phyloP scores from a whole-genome alignment of 768 basidiomycete genomes.

The Russula brevipes region DNA sequence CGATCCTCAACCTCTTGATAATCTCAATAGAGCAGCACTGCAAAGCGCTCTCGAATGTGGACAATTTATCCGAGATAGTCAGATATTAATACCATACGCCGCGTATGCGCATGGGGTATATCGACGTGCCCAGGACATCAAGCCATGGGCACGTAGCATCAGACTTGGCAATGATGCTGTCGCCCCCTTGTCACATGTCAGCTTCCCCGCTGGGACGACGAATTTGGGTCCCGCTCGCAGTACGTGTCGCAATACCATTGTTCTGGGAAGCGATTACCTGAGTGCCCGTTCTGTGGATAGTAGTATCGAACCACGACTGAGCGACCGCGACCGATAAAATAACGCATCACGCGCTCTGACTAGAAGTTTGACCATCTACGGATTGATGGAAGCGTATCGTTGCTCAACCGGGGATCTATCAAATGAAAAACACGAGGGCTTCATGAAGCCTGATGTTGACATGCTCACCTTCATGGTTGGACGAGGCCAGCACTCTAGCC shows the following conservation, averaged over 20 bases:
- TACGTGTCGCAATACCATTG: not conserved
- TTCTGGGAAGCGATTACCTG: not conserved
- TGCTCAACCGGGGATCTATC: not conserved
- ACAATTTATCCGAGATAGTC: too few relatives aligned
- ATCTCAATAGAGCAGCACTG: not conserved
- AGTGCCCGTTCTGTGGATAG: not conserved
- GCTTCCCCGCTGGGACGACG: not conserved
- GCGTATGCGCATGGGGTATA: too few relatives aligned
- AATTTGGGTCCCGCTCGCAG: not conserved
- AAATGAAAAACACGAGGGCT: not conserved
- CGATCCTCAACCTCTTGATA: not conserved
- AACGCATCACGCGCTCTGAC: not conserved
- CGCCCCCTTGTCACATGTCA: not conserved
- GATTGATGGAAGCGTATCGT: not conserved
- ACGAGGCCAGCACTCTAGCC: not conserved
- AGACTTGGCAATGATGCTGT: too few relatives aligned
- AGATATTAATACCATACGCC: too few relatives aligned
- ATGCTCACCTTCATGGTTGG: not conserved
- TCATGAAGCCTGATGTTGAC: not conserved
- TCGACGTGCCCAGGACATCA: too few relatives aligned
- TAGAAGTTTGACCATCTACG: not conserved
- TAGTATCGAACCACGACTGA: not conserved
- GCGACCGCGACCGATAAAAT: not conserved
- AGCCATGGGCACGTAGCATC: not conserved
- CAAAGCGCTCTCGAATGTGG: too few relatives aligned